These are phyloP conservation scores for Colletotrichum sp. DNA, from an alignment of 2,329 filamentous ascomycete species.

Conservation along the genomic window DNA sequence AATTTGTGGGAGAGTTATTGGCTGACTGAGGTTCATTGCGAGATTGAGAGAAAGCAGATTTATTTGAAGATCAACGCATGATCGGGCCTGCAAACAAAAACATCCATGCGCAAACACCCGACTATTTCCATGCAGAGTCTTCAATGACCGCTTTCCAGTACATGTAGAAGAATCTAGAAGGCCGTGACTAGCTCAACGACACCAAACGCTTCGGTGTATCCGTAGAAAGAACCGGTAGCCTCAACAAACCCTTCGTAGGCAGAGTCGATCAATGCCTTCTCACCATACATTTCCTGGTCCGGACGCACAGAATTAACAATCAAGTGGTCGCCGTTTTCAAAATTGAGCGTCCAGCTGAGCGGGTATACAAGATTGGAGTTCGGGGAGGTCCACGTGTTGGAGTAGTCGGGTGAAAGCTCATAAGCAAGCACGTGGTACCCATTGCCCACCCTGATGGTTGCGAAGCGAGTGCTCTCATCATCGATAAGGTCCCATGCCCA, in stretches of 20 bases:
- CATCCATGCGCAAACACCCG: no score
- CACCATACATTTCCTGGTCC: background rate
- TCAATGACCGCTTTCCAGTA: background rate
- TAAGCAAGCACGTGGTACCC: background rate
- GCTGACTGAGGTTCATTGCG: background rate
- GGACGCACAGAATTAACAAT: background rate
- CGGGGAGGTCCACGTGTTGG: background rate
- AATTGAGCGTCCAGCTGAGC: background rate
- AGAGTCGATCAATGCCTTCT: background rate
- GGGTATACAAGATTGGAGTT: background rate
- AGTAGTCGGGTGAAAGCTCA: background rate
- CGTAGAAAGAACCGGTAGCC: background rate
- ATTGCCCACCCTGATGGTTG: background rate
- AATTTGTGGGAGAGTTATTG: background rate
- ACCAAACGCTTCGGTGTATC: background rate
- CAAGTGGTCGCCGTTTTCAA: background rate
- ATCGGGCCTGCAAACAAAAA: background rate
- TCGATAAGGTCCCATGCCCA: background rate
- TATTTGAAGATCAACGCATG: rapidly evolving
- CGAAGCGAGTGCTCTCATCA: background rate
- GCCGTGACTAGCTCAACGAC: background rate
- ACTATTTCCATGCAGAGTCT: no score
- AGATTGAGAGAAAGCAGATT: background rate
- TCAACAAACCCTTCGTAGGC: background rate
- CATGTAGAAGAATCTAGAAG: background rate